Evolutionary conservation across 2,329 filamentous ascomycete species (phyloP).

Genomic region (Coleophoma eucalyptorum): DNA sequence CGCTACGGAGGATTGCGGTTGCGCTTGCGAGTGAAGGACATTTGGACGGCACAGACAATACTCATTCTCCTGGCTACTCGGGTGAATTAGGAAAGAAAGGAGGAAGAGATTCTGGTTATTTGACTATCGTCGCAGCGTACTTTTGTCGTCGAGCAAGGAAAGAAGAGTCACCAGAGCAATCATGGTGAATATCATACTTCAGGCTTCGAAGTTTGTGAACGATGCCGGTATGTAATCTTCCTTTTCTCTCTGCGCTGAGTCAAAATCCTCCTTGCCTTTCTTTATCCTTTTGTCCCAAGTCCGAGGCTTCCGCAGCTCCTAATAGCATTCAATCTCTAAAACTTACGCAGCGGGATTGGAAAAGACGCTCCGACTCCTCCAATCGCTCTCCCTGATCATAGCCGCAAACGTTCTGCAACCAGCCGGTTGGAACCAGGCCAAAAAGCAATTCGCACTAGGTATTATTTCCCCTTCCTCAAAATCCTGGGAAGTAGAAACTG

Average conservation of each 20-base stretch:
- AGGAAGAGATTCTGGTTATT: too few species aligned
- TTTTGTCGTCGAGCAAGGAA: too few species aligned
- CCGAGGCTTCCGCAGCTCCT: too few species aligned
- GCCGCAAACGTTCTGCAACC: slow-evolving; percentile 39
- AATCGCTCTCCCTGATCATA: slow-evolving; percentile 46
- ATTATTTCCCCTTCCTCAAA: slow-evolving; percentile 6
- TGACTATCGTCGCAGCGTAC: too few species aligned
- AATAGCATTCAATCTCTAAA: neutral
- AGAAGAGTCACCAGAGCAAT: too few species aligned
- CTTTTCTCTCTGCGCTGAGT: neutral
- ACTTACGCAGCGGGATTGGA: slow-evolving; percentile 50
- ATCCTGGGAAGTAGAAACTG: too few species aligned
- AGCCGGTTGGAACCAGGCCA: slow-evolving; percentile 31
- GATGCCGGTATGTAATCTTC: slow-evolving; percentile 16
- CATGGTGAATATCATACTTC: too few species aligned
- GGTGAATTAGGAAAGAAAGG: too few species aligned
- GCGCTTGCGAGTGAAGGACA: too few species aligned
- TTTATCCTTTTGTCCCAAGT: neutral
- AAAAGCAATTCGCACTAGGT: slow-evolving; percentile 39
- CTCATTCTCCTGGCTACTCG: too few species aligned
- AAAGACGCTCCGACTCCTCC: slow-evolving; percentile 54
- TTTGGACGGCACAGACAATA: too few species aligned
- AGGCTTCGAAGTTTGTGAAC: slow-evolving; percentile 15
- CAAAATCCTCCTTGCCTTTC: neutral
- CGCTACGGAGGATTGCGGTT: too few species aligned